Conservation (phyloP, 1,139 yeast species). For the Eremothecium cymbalariae region DNA sequence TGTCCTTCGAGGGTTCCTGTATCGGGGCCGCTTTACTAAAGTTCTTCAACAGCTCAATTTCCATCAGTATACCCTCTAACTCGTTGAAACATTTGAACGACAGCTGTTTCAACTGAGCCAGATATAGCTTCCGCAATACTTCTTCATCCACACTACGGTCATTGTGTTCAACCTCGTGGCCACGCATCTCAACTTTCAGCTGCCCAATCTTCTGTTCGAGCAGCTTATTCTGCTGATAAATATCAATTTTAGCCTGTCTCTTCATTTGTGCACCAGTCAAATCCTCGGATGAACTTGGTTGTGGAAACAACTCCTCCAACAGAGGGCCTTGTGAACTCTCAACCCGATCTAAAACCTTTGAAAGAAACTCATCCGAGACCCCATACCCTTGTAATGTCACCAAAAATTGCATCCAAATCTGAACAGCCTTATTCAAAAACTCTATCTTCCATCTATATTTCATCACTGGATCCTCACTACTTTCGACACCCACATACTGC, state of each 20-base stretch:
- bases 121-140: slow-evolving; percentile 42
- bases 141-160: slow-evolving; percentile 42
- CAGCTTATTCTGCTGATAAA: slow-evolving; percentile 53
- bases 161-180: slow-evolving; percentile 31
- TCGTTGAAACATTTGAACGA: slow-evolving; percentile 46
- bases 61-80: slow-evolving; percentile 26
- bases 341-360: slow-evolving; percentile 36
- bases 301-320: slow-evolving; percentile 32
- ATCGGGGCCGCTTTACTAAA: slow-evolving; percentile 19
- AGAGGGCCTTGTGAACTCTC: slow-evolving; percentile 38
- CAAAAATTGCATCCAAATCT: slow-evolving; percentile 41
- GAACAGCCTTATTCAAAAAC: slow-evolving; percentile 39
- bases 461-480: slow-evolving; percentile 2
- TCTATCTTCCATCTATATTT: slow-evolving; percentile 17
- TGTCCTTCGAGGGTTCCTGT: slow-evolving; percentile 8
- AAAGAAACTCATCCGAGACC: slow-evolving; percentile 37
- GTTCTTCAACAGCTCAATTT: slow-evolving; percentile 24
- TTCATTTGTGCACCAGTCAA: slow-evolving; percentile 42
- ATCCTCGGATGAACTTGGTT: slow-evolving; percentile 20
- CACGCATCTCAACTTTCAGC: slow-evolving; percentile 31
- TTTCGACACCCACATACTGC: slow-evolving; percentile 19
- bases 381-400: slow-evolving; percentile 37
- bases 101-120: slow-evolving; percentile 47
- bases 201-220: slow-evolving; percentile 38
- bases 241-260: slow-evolving; percentile 66